Evolutionary conservation across 345 rosid genomes (phyloP).

Genomic region (Physaria fendleri): DNA sequence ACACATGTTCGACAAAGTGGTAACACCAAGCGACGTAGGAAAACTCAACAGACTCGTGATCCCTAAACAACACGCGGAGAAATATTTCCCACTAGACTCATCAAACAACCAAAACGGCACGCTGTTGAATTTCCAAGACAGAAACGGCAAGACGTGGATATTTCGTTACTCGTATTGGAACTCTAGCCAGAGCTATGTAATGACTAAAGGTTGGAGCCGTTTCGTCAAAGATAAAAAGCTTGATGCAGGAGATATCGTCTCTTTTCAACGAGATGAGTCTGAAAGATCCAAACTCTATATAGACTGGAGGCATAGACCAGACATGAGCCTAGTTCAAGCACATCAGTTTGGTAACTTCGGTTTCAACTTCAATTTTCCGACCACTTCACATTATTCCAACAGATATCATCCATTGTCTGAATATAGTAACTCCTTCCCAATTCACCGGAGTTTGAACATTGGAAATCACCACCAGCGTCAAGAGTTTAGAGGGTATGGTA

Average conservation of each 20-base stretch:
- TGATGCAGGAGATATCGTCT: conserved; percentile 70
- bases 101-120: conserved; percentile 64
- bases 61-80: conserved; percentile 85
- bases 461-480: conserved; percentile 32
- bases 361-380: conserved; percentile 34
- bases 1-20: conserved; percentile 79
- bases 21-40: conserved; percentile 82
- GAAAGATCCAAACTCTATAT: conserved; percentile 47
- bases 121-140: conserved; percentile 64
- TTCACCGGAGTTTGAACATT: conserved; percentile 23
- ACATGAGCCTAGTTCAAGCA: conserved; percentile 28
- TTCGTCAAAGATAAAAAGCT: conserved; percentile 76
- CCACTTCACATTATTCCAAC: conserved; percentile 37
- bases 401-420: conserved; percentile 40
- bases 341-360: conserved; percentile 26
- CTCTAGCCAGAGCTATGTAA: conserved; percentile 76
- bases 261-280: conserved; percentile 48
- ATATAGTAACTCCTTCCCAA: conserved; percentile 12
- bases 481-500: conserved; percentile 30
- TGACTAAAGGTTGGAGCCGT: conserved; percentile 85
- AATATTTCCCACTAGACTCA: conserved; percentile 73
- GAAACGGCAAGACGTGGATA: conserved; percentile 56
- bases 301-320: conserved; percentile 64
- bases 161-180: conserved; percentile 77
- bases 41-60: conserved; percentile 74